phyloP scores from a whole-genome alignment of 2,329 filamentous ascomycete genomes.

The Lasiodiplodia sp. region DNA sequence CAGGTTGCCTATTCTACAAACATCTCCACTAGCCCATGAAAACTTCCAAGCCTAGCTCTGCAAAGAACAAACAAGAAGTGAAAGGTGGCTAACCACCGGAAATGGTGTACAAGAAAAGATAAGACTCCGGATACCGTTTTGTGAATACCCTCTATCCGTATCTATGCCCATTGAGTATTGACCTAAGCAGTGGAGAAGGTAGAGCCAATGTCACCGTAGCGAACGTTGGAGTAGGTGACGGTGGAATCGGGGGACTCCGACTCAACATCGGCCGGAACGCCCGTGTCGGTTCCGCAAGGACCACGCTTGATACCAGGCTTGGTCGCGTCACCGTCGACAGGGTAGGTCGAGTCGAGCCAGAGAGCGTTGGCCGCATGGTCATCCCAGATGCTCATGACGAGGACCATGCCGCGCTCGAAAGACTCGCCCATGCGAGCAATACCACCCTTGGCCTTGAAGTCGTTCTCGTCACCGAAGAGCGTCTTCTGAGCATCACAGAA shows the following conservation, averaged over 20 bases:
- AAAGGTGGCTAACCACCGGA: neutral
- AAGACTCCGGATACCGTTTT: neutral
- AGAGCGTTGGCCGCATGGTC: conserved; percentile 74
- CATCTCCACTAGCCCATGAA: neutral
- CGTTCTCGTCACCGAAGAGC: conserved; percentile 61
- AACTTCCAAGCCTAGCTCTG: neutral
- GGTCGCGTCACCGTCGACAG: conserved; percentile 49
- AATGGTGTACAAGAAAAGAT: conserved; percentile 9
- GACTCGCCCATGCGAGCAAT: conserved; percentile 63
- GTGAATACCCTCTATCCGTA: neutral
- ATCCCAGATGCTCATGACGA: conserved; percentile 63
- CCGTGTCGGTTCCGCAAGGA: conserved; percentile 46
- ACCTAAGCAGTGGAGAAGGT: conserved; percentile 39
- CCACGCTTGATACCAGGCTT: conserved; percentile 47
- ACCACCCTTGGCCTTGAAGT: conserved; percentile 64
- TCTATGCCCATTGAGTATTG: neutral
- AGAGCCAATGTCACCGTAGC: conserved; percentile 49
- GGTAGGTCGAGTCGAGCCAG: conserved; percentile 75
- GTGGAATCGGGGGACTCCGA: conserved; percentile 42
- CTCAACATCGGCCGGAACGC: conserved; percentile 48
- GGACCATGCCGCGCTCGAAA: conserved; percentile 65
- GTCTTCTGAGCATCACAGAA: conserved; percentile 66
- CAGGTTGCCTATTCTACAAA: conserved; percentile 1
- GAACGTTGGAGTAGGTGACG: conserved; percentile 51
- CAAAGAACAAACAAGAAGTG: neutral